These are phyloP conservation scores for Coemansia biformis DNA, from an alignment of 192 early-diverging fungal genomes.

Conservation along the genomic window DNA sequence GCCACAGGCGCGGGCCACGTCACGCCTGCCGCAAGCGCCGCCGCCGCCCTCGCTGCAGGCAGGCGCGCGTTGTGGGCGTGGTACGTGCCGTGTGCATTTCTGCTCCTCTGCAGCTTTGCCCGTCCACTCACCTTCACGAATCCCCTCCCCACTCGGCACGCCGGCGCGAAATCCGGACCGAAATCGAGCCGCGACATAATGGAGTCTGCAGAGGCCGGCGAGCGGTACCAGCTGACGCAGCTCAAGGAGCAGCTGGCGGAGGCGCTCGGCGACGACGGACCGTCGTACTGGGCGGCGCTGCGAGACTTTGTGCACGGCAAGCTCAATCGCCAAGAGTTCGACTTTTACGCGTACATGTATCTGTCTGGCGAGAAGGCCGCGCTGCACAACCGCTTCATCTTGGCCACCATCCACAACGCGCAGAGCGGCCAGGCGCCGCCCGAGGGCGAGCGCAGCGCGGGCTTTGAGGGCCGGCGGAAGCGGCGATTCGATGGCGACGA, in stretches of 20 bases:
- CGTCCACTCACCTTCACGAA: no score
- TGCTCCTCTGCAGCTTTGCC: no score
- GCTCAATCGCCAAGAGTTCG: slow-evolving; percentile 71
- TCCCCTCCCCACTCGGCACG: no score
- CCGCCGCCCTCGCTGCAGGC: no score
- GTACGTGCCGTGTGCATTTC: no score
- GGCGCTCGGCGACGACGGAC: slow-evolving; percentile 68
- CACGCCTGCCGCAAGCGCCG: no score
- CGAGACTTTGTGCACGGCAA: slow-evolving; percentile 71
- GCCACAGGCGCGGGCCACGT: no score
- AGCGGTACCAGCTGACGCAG: slow-evolving; percentile 49
- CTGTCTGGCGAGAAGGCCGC: slow-evolving; percentile 47
- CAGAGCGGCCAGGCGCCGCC: slow-evolving; percentile 64
- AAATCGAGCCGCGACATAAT: not conserved
- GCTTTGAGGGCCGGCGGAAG: slow-evolving; percentile 50
- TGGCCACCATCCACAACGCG: slow-evolving; percentile 74
- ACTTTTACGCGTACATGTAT: slow-evolving; percentile 72
- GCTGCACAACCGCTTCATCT: slow-evolving; percentile 71
- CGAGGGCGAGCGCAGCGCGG: slow-evolving; percentile 51
- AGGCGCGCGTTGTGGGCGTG: no score
- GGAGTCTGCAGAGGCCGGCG: slow-evolving; percentile 24
- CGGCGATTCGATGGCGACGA: slow-evolving; percentile 28
- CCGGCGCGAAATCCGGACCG: no score
- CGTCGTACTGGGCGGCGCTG: slow-evolving; percentile 67
- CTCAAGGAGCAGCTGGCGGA: slow-evolving; percentile 71